A percentile compares a stretch with the other conserved stretches of the same genome.
Evolutionary conservation across 306 rosid genomes (phyloP).

Genomic region (Rosa multiflora): DNA sequence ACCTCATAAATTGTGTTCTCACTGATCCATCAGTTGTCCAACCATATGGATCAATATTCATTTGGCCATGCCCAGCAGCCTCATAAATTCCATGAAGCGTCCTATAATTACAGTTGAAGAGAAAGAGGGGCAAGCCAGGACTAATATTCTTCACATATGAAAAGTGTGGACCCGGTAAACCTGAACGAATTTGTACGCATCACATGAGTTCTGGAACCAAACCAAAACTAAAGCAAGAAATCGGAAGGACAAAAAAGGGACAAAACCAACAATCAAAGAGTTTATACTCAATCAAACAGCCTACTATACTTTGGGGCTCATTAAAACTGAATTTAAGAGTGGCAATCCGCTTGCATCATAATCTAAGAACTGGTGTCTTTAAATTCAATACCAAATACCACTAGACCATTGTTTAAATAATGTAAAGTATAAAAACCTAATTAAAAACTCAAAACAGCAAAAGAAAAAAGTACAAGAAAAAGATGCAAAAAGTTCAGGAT

Average conservation of each 20-base stretch:
- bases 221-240: constrained; percentile 6
- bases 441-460: constrained; percentile 8
- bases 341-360: not conserved
- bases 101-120: constrained; percentile 77
- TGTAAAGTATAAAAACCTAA: not conserved
- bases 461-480: not conserved
- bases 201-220: constrained; percentile 29
- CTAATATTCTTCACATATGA: constrained; percentile 72
- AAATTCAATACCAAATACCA: not conserved
- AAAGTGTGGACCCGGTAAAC: constrained; percentile 66
- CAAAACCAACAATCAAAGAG: not conserved
- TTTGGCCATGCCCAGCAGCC: constrained; percentile 67
- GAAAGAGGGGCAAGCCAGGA: constrained; percentile 77
- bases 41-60: constrained; percentile 79
- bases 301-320: constrained; percentile 3
- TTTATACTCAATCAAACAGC: not conserved
- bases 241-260: not conserved
- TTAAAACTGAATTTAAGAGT: not conserved
- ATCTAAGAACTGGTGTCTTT: not conserved
- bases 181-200: constrained; percentile 38
- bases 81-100: constrained; percentile 81
- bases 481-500: constrained; percentile 13
- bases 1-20: constrained; percentile 85
- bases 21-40: constrained; percentile 63
- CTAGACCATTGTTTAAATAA: not conserved